Evolutionary conservation across 495 filamentous ascomycete species (phyloP).

Genomic region (Ramalina peruviana): DNA sequence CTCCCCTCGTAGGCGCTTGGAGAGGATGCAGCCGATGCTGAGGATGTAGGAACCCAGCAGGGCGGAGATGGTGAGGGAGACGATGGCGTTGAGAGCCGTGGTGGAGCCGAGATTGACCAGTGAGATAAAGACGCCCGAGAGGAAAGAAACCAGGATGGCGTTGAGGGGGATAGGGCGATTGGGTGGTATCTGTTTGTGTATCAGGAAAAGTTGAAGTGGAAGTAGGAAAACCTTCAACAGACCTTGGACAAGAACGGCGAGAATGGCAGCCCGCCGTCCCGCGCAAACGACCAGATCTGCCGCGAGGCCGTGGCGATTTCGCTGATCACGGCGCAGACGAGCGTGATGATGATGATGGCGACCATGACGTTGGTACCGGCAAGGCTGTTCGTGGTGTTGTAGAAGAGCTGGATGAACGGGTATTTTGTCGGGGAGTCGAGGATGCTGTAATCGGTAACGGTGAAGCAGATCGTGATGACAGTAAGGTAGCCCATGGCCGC

Average conservation of each 20-base stretch:
- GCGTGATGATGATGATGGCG: conserved; percentile 33
- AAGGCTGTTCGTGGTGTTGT: conserved; percentile 30
- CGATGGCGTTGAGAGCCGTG: conserved; percentile 38
- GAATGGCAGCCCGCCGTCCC: conserved; percentile 42
- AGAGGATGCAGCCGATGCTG: conserved; percentile 28
- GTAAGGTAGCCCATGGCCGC: conserved; percentile 36
- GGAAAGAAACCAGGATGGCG: conserved; percentile 33
- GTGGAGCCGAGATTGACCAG: conserved; percentile 46
- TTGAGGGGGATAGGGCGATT: conserved; percentile 37
- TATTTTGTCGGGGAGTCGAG: conserved; percentile 27
- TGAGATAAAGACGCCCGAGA: conserved; percentile 19
- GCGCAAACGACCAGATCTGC: conserved; percentile 44
- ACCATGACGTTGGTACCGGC: conserved; percentile 36
- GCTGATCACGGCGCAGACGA: conserved; percentile 36
- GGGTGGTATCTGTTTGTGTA: conserved; percentile 6
- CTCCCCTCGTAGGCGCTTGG: conserved; percentile 29
- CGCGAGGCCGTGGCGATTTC: conserved; percentile 42
- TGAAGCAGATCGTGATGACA: conserved; percentile 38
- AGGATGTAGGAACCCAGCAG: conserved; percentile 31
- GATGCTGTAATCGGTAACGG: conserved; percentile 36
- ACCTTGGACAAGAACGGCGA: conserved; percentile 19
- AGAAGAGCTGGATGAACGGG: conserved; percentile 42
- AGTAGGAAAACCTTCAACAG: not conserved
- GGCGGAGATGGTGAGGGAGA: conserved; percentile 21
- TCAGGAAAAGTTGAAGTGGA: no score